These are phyloP conservation scores for Volvox reticuliferus DNA, from an alignment of 139 green algal species.

Conservation along the genomic window DNA sequence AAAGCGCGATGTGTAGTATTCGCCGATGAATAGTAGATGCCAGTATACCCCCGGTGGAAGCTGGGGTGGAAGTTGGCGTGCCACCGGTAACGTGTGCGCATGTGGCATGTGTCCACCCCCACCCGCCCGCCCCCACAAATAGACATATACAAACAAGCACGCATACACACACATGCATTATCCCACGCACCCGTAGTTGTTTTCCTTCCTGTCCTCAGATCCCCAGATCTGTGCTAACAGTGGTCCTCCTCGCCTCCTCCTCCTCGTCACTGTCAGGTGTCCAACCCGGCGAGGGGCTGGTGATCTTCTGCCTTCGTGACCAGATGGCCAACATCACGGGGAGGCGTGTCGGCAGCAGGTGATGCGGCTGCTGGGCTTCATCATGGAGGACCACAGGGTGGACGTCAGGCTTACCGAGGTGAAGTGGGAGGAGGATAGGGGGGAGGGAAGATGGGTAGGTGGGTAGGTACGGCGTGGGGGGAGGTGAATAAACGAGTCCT, in stretches of 20 bases:
- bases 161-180: not conserved
- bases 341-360: slow-evolving; percentile 57
- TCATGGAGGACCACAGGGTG: slow-evolving; percentile 60
- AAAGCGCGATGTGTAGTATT: too few species aligned
- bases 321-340: slow-evolving; percentile 29
- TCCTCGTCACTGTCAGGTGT: not conserved
- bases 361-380: slow-evolving; percentile 59
- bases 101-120: too few species aligned
- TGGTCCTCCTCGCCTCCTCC: too few species aligned
- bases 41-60: too few species aligned
- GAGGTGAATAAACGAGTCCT: too few species aligned
- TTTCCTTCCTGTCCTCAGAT: too few species aligned
- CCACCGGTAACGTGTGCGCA: too few species aligned
- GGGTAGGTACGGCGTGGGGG: not conserved
- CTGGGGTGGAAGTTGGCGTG: too few species aligned
- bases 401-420: slow-evolving; percentile 45
- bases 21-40: too few species aligned
- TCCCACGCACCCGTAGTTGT: too few species aligned
- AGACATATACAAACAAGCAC: not conserved
- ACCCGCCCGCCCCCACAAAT: too few species aligned
- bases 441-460: not conserved
- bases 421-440: not conserved
- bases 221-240: too few species aligned
- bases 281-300: slow-evolving; percentile 48
- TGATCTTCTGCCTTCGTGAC: slow-evolving; percentile 55